Percentiles rank a stretch among this genome's conserved stretches.
These are phyloP conservation scores for Brassica incana DNA, from an alignment of 345 rosid genomes.

Conservation along the genomic window DNA sequence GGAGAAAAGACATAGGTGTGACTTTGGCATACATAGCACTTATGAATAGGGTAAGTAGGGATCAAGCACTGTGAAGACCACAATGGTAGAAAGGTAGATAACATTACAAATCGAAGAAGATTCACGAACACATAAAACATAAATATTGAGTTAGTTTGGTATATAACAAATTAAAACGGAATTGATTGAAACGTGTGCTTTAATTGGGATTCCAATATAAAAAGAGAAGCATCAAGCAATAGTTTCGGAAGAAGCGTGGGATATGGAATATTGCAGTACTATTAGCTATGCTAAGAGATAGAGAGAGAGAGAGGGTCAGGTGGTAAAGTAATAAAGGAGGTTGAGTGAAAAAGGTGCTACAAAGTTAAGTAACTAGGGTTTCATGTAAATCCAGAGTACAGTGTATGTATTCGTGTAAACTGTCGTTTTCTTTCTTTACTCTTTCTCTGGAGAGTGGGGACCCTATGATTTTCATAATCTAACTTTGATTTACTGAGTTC, in stretches of 20 bases:
- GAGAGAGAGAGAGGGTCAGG: slow-evolving; percentile 13
- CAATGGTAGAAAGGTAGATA: background rate
- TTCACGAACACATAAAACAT: background rate
- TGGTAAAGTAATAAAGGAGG: slow-evolving; percentile 8
- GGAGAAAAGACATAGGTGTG: background rate
- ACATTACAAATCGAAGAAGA: background rate
- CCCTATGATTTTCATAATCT: slow-evolving; percentile 2
- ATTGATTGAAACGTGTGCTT: slow-evolving; percentile 12
- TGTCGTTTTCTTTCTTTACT: slow-evolving; percentile 34
- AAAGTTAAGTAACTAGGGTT: slow-evolving; percentile 36
- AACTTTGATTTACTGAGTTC: slow-evolving; percentile 22
- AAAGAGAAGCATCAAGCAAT: slow-evolving; percentile 32
- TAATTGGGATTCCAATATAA: background rate
- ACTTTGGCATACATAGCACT: slow-evolving; percentile 17
- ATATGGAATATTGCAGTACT: slow-evolving; percentile 23
- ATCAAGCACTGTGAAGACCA: slow-evolving; percentile 12
- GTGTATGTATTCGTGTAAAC: slow-evolving; percentile 38
- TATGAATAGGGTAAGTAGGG: slow-evolving; percentile 7
- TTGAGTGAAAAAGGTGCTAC: slow-evolving; percentile 30
- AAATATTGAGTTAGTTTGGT: background rate
- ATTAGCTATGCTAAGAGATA: background rate
- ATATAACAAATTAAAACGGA: background rate
- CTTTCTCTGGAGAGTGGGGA: slow-evolving; percentile 10
- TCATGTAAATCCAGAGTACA: slow-evolving; percentile 35
- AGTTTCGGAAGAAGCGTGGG: slow-evolving; percentile 40